A percentile compares a stretch with the other conserved stretches of the same genome.
Conservation (phyloP, 1,284 basidiomycete genomes). For the Puccinia hordei region DNA sequence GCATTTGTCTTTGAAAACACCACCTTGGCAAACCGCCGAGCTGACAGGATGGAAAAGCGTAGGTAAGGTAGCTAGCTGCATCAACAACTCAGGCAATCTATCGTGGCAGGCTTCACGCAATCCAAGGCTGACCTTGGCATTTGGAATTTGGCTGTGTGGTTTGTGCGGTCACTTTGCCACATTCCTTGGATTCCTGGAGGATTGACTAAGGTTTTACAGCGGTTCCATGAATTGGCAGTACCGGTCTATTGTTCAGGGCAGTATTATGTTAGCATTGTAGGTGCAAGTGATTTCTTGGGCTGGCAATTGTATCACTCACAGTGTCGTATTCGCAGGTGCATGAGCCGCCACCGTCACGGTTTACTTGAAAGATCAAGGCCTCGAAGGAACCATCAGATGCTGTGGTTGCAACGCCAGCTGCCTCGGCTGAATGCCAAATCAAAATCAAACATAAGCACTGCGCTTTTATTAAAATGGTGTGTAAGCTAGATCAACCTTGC, state of each 20-base stretch:
- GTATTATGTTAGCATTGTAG: neutral
- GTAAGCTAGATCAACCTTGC: constrained; percentile 7
- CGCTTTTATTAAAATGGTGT: neutral
- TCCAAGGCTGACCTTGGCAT: constrained; percentile 17
- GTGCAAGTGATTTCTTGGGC: neutral
- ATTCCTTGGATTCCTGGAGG: constrained; percentile 45
- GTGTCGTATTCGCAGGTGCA: constrained; percentile 32
- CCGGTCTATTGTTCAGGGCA: neutral
- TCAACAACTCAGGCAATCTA: neutral
- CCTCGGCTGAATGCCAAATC: constrained; percentile 25
- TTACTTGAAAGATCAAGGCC: constrained; percentile 43
- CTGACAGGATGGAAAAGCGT: neutral
- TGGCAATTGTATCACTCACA: neutral
- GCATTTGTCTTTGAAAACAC: constrained; percentile 27
- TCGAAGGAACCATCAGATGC: constrained; percentile 37
- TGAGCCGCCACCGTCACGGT: constrained; percentile 37
- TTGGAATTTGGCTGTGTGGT: constrained; percentile 42
- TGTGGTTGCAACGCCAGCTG: constrained; percentile 28
- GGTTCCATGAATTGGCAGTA: constrained; percentile 31
- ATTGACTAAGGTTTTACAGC: constrained; percentile 9
- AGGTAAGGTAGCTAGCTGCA: neutral
- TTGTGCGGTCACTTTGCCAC: constrained; percentile 48
- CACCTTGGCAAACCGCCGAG: constrained; percentile 24
- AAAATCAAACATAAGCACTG: neutral
- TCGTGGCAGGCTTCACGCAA: neutral